Conservation (phyloP, 176 grass and related monocot genomes). For the Carex cristatella region DNA sequence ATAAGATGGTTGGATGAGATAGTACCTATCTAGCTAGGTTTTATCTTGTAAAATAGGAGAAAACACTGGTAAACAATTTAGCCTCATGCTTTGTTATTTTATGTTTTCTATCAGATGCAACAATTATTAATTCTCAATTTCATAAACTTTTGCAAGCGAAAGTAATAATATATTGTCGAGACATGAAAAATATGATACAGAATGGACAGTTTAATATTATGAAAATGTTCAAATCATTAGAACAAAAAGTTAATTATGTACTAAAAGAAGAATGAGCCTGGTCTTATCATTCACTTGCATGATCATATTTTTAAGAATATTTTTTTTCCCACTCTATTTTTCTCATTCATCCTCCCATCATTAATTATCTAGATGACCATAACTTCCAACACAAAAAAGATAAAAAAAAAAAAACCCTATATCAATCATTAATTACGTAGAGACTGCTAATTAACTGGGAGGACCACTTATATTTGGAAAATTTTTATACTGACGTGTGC, state of each 20-base stretch:
- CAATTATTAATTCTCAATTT: background rate
- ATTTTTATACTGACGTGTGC: too few species aligned
- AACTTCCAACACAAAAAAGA: too few species aligned
- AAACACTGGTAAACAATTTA: background rate
- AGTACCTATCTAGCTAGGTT: background rate
- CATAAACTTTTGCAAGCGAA: background rate
- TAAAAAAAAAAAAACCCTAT: too few species aligned
- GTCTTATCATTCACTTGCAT: conserved; percentile 10
- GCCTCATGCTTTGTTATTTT: background rate
- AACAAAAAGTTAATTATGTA: background rate
- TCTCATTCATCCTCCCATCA: too few species aligned
- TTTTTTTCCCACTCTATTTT: too few species aligned
- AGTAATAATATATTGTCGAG: background rate
- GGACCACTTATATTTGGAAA: too few species aligned
- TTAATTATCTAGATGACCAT: too few species aligned
- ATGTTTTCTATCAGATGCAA: background rate
- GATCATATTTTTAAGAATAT: background rate
- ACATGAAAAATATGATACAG: background rate
- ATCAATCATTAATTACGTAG: too few species aligned
- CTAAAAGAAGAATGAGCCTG: background rate
- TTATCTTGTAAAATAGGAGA: background rate
- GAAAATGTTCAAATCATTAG: background rate
- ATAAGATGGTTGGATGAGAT: background rate
- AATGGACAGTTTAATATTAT: background rate
- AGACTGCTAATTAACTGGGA: too few species aligned